phyloP scores from a whole-genome alignment of 805 yeast genomes.

The Ogataea allantospora region DNA sequence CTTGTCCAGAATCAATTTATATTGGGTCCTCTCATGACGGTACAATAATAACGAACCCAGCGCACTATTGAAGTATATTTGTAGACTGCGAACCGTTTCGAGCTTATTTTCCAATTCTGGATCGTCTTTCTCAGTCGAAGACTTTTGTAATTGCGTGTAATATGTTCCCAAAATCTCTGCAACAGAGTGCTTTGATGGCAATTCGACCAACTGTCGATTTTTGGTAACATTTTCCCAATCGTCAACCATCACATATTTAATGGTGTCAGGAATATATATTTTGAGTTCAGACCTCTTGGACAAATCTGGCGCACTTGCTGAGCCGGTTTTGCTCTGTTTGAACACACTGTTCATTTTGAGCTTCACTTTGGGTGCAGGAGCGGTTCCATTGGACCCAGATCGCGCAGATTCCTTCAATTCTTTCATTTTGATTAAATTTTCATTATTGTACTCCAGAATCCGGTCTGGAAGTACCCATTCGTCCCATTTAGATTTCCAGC shows the following conservation, averaged over 20 bases:
- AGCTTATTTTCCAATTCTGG: conserved; percentile 46
- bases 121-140: conserved; percentile 40
- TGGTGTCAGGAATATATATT: conserved; percentile 57
- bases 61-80: conserved; percentile 69
- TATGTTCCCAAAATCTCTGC: conserved; percentile 55
- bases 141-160: conserved; percentile 11
- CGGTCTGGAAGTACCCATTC: conserved; percentile 85
- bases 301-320: conserved; percentile 1
- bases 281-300: conserved; percentile 41
- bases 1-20: conserved; percentile 45
- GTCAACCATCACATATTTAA: conserved; percentile 74
- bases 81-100: conserved; percentile 72
- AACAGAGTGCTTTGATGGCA: conserved; percentile 61
- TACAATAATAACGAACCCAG: conserved; percentile 69
- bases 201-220: conserved; percentile 62
- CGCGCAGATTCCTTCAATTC: conserved; percentile 12
- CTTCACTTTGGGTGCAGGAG: conserved; percentile 3
- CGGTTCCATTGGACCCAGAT: conserved; percentile 9
- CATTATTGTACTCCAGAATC: conserved; percentile 65
- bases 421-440: conserved; percentile 61
- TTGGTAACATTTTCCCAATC: conserved; percentile 94
- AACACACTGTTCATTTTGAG: conserved; percentile 1
- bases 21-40: conserved; percentile 76
- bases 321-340: conserved; percentile 1
- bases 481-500: conserved; percentile 96